A percentile compares a stretch with the other conserved stretches of the same genome.
phyloP scores from a whole-genome alignment of 2,329 filamentous ascomycete genomes.

The Lizonia empirigonia region DNA sequence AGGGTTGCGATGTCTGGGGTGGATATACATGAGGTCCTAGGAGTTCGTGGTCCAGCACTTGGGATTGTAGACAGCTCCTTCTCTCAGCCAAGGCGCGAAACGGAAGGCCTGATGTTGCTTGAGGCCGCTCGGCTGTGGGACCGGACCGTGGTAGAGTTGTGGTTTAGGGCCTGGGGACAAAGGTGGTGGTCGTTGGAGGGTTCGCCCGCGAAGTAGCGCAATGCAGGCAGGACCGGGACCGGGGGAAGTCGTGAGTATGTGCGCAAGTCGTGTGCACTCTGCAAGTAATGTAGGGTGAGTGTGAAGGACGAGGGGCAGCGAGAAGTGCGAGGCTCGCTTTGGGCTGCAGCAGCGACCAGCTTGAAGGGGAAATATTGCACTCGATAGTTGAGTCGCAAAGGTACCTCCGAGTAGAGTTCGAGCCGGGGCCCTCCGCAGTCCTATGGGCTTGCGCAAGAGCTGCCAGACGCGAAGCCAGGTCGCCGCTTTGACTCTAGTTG shows the following conservation, averaged over 20 bases:
- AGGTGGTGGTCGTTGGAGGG: slow-evolving; percentile 21
- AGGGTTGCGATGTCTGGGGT: not conserved
- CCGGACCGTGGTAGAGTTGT: slow-evolving; percentile 28
- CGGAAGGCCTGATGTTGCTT: slow-evolving; percentile 7
- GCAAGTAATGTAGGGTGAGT: slow-evolving; percentile 17
- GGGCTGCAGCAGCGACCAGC: slow-evolving; percentile 19
- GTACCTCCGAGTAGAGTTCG: slow-evolving; percentile 19
- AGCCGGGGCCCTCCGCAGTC: slow-evolving; percentile 36
- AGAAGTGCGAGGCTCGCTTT: slow-evolving; percentile 16
- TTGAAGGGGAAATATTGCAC: slow-evolving; percentile 22
- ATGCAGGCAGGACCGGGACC: slow-evolving; percentile 21
- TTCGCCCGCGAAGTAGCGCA: slow-evolving; percentile 21
- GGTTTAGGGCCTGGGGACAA: slow-evolving; percentile 19
- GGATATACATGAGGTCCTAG: slow-evolving; percentile 4
- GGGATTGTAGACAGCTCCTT: not conserved
- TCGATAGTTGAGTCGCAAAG: slow-evolving; percentile 24
- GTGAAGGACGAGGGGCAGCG: slow-evolving; percentile 18
- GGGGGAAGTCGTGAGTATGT: slow-evolving; percentile 10
- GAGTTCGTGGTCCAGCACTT: not conserved
- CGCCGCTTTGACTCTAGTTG: slow-evolving; percentile 31
- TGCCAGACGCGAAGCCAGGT: slow-evolving; percentile 23
- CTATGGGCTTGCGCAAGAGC: slow-evolving; percentile 30
- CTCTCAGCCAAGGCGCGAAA: not conserved
- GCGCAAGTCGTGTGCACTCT: slow-evolving; percentile 11
- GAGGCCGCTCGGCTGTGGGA: slow-evolving; percentile 17